Conservation (phyloP, 306 rosid species). For the Acacia confusa region DNA sequence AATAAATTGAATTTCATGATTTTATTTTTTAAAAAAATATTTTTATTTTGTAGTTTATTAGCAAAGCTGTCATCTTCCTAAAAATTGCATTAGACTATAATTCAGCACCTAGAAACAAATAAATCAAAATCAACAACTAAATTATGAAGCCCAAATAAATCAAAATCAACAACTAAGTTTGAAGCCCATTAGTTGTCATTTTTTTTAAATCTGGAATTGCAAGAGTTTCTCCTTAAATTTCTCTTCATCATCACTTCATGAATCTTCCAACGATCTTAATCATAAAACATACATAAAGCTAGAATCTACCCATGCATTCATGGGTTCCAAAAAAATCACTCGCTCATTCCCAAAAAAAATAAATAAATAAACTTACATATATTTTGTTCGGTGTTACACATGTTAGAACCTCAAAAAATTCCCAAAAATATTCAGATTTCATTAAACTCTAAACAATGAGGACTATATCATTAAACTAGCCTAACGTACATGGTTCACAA, state of each 20-base stretch:
- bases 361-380: background rate
- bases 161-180: no score
- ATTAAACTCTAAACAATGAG: background rate
- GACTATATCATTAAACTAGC: background rate
- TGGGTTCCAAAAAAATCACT: no score
- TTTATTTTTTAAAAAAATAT: no score
- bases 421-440: background rate
- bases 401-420: background rate
- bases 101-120: background rate
- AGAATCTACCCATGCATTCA: background rate
- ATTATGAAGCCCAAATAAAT: no score
- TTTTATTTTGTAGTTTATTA: no score
- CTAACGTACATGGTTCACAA: background rate
- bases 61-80: background rate
- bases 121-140: background rate
- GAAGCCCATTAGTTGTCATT: background rate
- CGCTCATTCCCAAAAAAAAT: background rate
- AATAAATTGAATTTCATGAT: no score
- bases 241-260: background rate
- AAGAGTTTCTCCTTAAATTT: no score
- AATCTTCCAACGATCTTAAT: background rate
- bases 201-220: background rate
- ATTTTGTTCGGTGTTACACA: background rate
- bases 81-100: background rate
- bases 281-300: no score